These are phyloP conservation scores for Aspergillus ibericus DNA, from an alignment of 2,329 filamentous ascomycete species.

Conservation along the genomic window DNA sequence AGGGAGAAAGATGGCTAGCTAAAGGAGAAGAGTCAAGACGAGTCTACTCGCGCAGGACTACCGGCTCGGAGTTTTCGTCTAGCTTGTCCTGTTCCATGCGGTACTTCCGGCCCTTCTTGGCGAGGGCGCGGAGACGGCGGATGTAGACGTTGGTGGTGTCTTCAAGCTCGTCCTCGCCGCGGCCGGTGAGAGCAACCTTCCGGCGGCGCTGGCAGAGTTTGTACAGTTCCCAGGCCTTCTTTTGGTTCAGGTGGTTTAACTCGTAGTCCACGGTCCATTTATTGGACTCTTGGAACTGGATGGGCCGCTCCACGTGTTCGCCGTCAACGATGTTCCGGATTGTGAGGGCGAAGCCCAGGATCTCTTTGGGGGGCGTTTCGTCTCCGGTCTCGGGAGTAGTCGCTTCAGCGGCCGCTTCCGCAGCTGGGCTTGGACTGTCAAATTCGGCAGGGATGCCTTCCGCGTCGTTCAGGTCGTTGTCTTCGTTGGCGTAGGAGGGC, in stretches of 20 bases:
- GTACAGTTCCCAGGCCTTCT: constrained; percentile 56
- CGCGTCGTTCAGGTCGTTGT: constrained; percentile 5
- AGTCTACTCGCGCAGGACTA: constrained; percentile 25
- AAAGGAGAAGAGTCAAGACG: not conserved
- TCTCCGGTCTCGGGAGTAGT: not conserved
- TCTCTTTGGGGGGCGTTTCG: constrained; percentile 17
- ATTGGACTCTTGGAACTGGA: constrained; percentile 45
- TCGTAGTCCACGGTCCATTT: constrained; percentile 78
- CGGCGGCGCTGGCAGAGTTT: constrained; percentile 58
- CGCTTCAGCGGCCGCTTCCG: not conserved
- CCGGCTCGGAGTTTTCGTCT: constrained; percentile 47
- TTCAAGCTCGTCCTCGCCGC: constrained; percentile 43
- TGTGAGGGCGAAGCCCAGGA: constrained; percentile 71
- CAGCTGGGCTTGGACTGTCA: not conserved
- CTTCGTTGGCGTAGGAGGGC: constrained; percentile 19
- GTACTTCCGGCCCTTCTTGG: constrained; percentile 58
- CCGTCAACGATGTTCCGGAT: constrained; percentile 73
- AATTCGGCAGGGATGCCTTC: not conserved
- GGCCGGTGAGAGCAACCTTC: constrained; percentile 42
- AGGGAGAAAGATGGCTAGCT: not conserved
- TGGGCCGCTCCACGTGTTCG: constrained; percentile 61
- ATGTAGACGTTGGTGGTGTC: constrained; percentile 49
- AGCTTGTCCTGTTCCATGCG: constrained; percentile 56
- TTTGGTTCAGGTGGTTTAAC: constrained; percentile 60
- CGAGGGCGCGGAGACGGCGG: constrained; percentile 42